Evolutionary conservation across 495 filamentous ascomycete species (phyloP), one percentile per base, ranked within the genome.

Genomic region (Oidiodendron maius): DNA sequence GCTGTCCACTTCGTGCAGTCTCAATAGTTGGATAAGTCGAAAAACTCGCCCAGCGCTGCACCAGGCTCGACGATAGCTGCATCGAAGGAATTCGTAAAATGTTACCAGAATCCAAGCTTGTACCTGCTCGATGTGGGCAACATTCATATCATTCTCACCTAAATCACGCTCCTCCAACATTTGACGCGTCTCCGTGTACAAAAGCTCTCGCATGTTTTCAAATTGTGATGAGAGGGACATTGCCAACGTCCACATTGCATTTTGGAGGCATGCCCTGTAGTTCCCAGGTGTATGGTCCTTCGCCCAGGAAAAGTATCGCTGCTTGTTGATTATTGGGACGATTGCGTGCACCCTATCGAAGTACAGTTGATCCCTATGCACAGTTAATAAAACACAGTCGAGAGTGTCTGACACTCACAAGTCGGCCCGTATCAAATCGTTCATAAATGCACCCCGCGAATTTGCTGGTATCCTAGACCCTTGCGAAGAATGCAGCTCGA

Each of bases 291-390:
- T 40, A 18, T 40, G 1, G 26, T n/a, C 16, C 20, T 23, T 20
- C 8, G 9, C n/a, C 56, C 57, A 16, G 48, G 55, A 3, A 55
- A 46, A 48, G 20, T 46, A 46, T 3, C 44, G 24, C 48, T 40
- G 53, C 45, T 74, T 66, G 48, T 79, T 71, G 5, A 81, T 58
- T 11, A 81, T 75, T 2, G 77, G 77, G 1, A 71, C 61, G 20
- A 71, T 69, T 10, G 72, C 66, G 30, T 81, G 76, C 3, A 80
- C 73, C 23, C 77, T 67, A 37, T 81, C 77, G 48, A 81, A 80
- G 44, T 80, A 81, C 17, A 80, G 56, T 55, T 78, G 72, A 38
- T 80, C 75, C 37, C 68, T 74, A 43, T 17, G 15, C 15, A 25
- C 34, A 17, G 12, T 41, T 15, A 16, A 22, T 42, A 9, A 42